Evolutionary conservation across 2,329 filamentous ascomycete genomes (phyloP).

Genomic region (Trichoderma pleuroti): DNA sequence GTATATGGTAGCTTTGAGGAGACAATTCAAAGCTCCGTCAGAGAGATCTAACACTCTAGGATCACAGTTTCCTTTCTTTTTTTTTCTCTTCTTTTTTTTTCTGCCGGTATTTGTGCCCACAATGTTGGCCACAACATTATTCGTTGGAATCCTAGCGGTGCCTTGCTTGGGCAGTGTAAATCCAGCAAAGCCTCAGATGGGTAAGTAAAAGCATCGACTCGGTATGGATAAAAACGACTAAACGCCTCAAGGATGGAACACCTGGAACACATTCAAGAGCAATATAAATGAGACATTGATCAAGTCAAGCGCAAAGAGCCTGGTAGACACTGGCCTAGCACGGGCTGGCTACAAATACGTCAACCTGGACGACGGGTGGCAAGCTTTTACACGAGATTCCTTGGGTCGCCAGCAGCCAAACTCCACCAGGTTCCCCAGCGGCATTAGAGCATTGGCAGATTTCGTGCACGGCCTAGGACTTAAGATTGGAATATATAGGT

Average conservation of each 20-base stretch:
- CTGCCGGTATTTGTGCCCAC: neutral
- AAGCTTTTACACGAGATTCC: conserved; percentile 1
- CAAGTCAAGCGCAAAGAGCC: neutral
- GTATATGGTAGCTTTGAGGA: neutral
- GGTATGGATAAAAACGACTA: neutral
- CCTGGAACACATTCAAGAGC: neutral
- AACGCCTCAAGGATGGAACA: neutral
- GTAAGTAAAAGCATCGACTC: neutral
- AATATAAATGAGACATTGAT: neutral
- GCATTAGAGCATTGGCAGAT: neutral
- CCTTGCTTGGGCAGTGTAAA: neutral
- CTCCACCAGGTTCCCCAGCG: neutral
- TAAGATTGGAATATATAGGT: neutral
- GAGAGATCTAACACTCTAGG: neutral
- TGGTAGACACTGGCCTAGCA: neutral
- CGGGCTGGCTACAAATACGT: neutral
- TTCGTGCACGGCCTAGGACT: neutral
- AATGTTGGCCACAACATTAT: neutral
- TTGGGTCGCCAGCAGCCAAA: neutral
- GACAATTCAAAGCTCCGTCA: neutral
- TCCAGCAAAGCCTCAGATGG: neutral
- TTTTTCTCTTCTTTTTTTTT: neutral
- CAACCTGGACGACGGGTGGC: neutral
- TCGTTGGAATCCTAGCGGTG: neutral
- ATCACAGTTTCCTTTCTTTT: neutral